A percentile compares a stretch with the other conserved stretches of the same genome.
phyloP scores from a whole-genome alignment of 2,329 filamentous ascomycete species.

The Orbilia javanica region DNA sequence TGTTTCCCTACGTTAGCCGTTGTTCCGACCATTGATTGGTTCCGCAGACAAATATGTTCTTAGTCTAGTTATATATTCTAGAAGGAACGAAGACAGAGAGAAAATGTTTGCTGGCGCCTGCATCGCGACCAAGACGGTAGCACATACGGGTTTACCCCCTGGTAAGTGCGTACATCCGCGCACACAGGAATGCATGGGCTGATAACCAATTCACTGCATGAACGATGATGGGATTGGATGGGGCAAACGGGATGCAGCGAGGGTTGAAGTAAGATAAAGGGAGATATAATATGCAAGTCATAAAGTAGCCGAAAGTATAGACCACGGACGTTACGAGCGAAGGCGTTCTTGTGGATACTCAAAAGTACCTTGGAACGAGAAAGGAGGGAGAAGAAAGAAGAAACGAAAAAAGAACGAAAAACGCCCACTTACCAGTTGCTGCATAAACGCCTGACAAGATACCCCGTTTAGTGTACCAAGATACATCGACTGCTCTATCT shows the following conservation, averaged over 20 bases:
- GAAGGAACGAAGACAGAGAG: neutral
- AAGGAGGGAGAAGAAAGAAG: too few species aligned
- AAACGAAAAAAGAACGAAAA: too few species aligned
- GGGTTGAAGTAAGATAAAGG: constrained; percentile 34
- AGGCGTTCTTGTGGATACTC: constrained; percentile 11
- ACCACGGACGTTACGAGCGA: constrained; percentile 24
- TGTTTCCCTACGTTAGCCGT: constrained; percentile 1
- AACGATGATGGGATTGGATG: constrained; percentile 44
- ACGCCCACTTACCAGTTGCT: constrained; percentile 66
- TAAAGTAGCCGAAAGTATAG: constrained; percentile 55
- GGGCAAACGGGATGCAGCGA: constrained; percentile 44
- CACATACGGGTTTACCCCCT: constrained; percentile 14
- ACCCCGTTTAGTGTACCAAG: constrained; percentile 85
- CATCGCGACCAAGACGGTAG: constrained; percentile 5
- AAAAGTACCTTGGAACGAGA: constrained; percentile 23
- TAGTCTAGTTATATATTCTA: constrained; percentile 1
- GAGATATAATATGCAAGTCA: constrained; percentile 39
- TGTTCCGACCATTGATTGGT: constrained; percentile 1
- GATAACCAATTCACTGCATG: constrained; percentile 15
- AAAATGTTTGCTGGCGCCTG: neutral
- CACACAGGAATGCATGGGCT: constrained; percentile 24
- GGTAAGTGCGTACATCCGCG: constrained; percentile 18
- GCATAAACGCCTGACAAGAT: constrained; percentile 77
- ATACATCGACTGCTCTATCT: constrained; percentile 82
- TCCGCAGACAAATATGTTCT: neutral